Conservation (phyloP, 1,284 basidiomycete genomes). For the Cryptococcus floricola region DNA sequence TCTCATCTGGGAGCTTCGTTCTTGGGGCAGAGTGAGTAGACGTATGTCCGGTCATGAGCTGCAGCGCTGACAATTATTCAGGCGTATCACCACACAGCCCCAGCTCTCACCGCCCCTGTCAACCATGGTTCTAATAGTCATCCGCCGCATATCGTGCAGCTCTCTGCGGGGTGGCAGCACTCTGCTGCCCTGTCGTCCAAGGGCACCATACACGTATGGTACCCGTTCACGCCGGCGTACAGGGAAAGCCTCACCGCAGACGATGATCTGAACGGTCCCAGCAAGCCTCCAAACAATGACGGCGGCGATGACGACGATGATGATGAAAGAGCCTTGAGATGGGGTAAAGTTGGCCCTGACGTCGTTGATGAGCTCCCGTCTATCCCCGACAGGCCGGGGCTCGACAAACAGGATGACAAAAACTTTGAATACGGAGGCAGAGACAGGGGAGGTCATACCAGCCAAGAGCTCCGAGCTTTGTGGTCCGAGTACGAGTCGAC, state of each 20-base stretch:
- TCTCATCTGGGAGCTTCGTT: constrained; percentile 43
- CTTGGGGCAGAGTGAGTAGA: constrained; percentile 34
- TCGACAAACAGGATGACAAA: constrained; percentile 52
- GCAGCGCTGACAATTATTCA: constrained; percentile 7
- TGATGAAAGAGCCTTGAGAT: constrained; percentile 21
- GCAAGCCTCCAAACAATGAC: constrained; percentile 5
- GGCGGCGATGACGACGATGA: constrained; percentile 51
- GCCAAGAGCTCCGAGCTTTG: constrained; percentile 36
- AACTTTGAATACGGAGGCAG: constrained; percentile 40
- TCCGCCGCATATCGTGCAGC: constrained; percentile 53
- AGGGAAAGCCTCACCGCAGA: constrained; percentile 17
- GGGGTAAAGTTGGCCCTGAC: constrained; percentile 32
- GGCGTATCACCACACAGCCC: constrained; percentile 40
- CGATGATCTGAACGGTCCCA: constrained; percentile 48
- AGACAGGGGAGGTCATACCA: neutral
- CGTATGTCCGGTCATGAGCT: neutral
- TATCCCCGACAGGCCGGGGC: constrained; percentile 35
- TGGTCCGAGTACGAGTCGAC: constrained; percentile 60
- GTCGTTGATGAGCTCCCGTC: constrained; percentile 19
- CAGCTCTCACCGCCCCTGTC: constrained; percentile 29
- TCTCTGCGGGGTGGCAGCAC: constrained; percentile 72
- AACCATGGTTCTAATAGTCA: constrained; percentile 22
- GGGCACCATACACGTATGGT: constrained; percentile 71
- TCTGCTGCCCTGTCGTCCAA: constrained; percentile 64
- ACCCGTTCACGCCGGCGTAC: constrained; percentile 55